These are phyloP conservation scores for Hypholoma sublateritium DNA, from an alignment of 768 basidiomycete species.

Conservation along the genomic window DNA sequence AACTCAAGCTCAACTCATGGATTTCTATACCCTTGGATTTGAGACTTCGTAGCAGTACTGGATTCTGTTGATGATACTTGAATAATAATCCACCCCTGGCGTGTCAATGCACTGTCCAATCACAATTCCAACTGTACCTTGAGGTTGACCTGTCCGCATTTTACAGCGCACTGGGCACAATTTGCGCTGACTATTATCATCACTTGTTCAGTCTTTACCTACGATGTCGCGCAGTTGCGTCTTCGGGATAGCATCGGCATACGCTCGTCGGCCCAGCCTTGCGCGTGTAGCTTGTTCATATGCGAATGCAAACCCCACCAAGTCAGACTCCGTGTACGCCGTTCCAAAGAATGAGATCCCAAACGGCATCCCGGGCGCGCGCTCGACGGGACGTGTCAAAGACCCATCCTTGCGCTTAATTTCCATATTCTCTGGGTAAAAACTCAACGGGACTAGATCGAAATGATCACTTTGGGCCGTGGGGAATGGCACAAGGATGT, in stretches of 20 bases:
- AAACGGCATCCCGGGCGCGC: constrained; percentile 26
- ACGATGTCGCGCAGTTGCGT: constrained; percentile 43
- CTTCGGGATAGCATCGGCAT: constrained; percentile 51
- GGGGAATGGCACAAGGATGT: background rate
- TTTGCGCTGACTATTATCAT: too few relatives aligned
- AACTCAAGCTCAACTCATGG: too few relatives aligned
- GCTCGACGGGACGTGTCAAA: background rate
- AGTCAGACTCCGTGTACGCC: constrained; percentile 55
- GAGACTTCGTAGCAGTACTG: too few relatives aligned
- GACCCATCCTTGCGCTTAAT: background rate
- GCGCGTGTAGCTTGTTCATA: constrained; percentile 65
- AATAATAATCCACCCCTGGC: too few relatives aligned
- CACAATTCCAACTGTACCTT: too few relatives aligned
- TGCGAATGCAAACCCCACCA: constrained; percentile 60
- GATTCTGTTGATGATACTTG: too few relatives aligned
- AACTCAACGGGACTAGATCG: background rate
- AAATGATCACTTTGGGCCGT: too few relatives aligned
- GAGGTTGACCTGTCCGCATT: too few relatives aligned
- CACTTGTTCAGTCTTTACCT: constrained; percentile 8
- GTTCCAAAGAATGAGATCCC: constrained; percentile 63
- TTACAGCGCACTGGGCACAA: too few relatives aligned
- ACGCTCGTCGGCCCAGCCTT: constrained; percentile 46
- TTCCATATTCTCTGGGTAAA: background rate
- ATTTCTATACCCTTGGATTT: too few relatives aligned
- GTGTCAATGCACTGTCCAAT: too few relatives aligned